Evolutionary conservation across 768 basidiomycete genomes (phyloP), one percentile per base, ranked within the genome.

Genomic region (Amanita pallidorosea): DNA sequence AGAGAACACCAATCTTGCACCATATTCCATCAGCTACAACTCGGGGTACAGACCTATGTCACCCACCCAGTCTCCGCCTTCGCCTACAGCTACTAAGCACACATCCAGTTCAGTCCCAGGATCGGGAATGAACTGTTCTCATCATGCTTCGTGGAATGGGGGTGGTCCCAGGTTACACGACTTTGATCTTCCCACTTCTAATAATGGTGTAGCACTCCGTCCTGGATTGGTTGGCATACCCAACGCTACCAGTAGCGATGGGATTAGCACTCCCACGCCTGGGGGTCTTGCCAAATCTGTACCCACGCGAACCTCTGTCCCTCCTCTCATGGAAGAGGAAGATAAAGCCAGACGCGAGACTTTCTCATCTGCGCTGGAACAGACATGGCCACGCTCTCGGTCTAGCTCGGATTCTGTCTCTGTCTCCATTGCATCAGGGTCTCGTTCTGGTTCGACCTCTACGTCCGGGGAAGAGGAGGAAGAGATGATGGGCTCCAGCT

Each of bases 121-220:
- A 38, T 55, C 18, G 56, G 64, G 43, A 49, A 58, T 47, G 18
- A 58, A 60, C 17, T 58, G 58, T 49, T 52, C 56, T 31, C 54
- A 63, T n/a, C 70, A 66, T 9, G 6, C 23, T 27, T 20, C 38
- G 27, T 42, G n/a, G 22, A 42, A 31, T 17, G 49, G 27, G 17
- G 15, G 20, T 22, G 80, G 81, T 1, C 83, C 85, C 2, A 74
- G 79, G 40, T 64, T 87, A 58, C 83, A 85, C 55, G 79, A 85
- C 61, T 86, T 83, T 58, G 60, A 79, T 36, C 63, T 84, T 47
- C 71, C 76, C 31, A 56, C 67, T 12, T 61, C 57, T 53, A 41
- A 64, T 49, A 59, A 70, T 11, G 40, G 29, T 13, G 69, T 81
- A 37, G 80, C 79, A 49, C 66, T 85, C 15, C 73, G 80, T 31